Evolutionary conservation across 2,329 filamentous ascomycete genomes (phyloP).

Genomic region (Aureobasidium sp.): DNA sequence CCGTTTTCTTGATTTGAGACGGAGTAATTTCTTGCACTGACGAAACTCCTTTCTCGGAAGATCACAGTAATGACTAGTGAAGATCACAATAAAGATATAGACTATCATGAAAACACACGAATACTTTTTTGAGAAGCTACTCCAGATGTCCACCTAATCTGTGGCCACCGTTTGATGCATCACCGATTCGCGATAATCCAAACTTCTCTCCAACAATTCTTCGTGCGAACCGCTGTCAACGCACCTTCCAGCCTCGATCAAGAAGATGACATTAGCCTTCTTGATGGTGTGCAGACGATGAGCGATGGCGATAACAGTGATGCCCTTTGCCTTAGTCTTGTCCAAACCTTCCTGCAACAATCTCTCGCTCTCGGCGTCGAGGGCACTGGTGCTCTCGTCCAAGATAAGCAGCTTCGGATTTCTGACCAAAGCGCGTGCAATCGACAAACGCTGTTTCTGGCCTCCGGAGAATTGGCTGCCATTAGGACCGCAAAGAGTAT

Average conservation of each 20-base stretch:
- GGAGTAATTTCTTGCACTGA: too few species aligned
- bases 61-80: too few species aligned
- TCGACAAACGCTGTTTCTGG: slow-evolving; percentile 37
- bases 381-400: slow-evolving; percentile 38
- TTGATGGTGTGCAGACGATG: slow-evolving; percentile 38
- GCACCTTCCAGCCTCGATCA: slow-evolving; percentile 43
- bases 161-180: slow-evolving; percentile 21
- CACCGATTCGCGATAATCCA: slow-evolving; percentile 21
- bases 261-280: slow-evolving; percentile 37
- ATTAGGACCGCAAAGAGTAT: slow-evolving; percentile 45
- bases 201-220: slow-evolving; percentile 38
- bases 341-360: slow-evolving; percentile 36
- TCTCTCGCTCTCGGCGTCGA: slow-evolving; percentile 38
- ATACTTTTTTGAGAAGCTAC: background rate
- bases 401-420: slow-evolving; percentile 36
- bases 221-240: slow-evolving; percentile 44
- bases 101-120: background rate
- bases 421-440: slow-evolving; percentile 37
- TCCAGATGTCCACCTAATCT: background rate
- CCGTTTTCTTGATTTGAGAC: too few species aligned
- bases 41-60: too few species aligned
- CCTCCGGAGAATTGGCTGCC: slow-evolving; percentile 38
- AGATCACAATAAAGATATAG: too few species aligned
- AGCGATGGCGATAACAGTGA: slow-evolving; percentile 40
- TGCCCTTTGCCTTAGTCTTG: slow-evolving; percentile 22